Percentiles rank a stretch among this genome's conserved stretches.
phyloP scores from a whole-genome alignment of 441 rosid species.

The Populus hybrid region DNA sequence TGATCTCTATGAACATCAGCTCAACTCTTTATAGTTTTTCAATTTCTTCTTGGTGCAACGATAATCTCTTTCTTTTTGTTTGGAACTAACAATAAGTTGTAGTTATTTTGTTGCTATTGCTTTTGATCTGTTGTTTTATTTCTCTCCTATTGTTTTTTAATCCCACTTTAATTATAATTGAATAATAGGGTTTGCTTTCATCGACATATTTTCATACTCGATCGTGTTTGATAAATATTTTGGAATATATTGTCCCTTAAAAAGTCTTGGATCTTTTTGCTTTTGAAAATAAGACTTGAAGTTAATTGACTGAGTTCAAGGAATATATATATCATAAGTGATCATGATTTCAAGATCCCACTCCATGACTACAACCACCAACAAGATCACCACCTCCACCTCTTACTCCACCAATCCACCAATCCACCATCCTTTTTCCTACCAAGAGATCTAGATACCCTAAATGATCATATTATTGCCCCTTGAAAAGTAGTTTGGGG shows the following conservation, averaged over 20 bases:
- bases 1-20: not conserved
- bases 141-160: no score
- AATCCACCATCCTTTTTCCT: slow-evolving; percentile 24
- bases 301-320: slow-evolving; percentile 18
- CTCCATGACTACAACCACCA: slow-evolving; percentile 31
- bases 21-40: not conserved
- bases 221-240: no score
- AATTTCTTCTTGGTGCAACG: not conserved
- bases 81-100: no score
- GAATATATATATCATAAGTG: not conserved
- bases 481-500: slow-evolving; percentile 25
- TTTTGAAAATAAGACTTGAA: not conserved
- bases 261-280: not conserved
- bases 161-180: no score
- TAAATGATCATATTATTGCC: slow-evolving; percentile 18
- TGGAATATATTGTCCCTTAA: not conserved
- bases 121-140: no score
- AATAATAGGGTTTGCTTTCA: no score
- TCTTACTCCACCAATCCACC: slow-evolving; percentile 23
- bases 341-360: slow-evolving; percentile 38
- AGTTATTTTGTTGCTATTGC: no score
- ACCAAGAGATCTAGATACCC: slow-evolving; percentile 19
- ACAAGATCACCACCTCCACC: slow-evolving; percentile 28
- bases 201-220: no score
- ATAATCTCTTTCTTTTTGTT: no score